phyloP scores from a whole-genome alignment of 495 filamentous ascomycete species.

The Amorphotheca resinae region DNA sequence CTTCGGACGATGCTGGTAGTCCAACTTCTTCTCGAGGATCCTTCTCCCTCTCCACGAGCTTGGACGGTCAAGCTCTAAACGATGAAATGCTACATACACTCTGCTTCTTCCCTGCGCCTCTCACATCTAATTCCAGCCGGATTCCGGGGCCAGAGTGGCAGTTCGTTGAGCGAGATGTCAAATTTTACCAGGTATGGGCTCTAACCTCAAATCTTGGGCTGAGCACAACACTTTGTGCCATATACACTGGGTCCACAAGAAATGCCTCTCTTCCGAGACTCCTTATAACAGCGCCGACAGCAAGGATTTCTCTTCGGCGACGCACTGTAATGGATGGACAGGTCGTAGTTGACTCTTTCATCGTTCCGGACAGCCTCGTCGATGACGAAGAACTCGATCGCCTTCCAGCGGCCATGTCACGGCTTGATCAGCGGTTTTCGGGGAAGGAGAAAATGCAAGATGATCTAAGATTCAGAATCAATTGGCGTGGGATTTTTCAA shows the following conservation, averaged over 20 bases:
- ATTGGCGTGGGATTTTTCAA: slow-evolving; percentile 8
- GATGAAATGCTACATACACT: background rate
- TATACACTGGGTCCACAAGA: background rate
- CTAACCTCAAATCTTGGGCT: slow-evolving; percentile 19
- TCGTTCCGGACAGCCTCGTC: slow-evolving; percentile 9
- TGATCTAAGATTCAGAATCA: slow-evolving; percentile 2
- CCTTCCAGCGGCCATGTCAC: background rate
- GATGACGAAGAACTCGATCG: background rate
- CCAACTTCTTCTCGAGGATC: slow-evolving; percentile 6
- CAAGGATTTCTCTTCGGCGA: background rate
- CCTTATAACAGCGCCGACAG: slow-evolving; percentile 2
- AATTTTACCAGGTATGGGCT: slow-evolving; percentile 19
- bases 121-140: slow-evolving; percentile 1
- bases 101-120: slow-evolving; percentile 6
- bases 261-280: background rate
- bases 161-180: slow-evolving; percentile 12
- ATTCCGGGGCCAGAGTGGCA: slow-evolving; percentile 5
- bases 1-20: background rate
- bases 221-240: slow-evolving; percentile 7
- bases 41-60: background rate
- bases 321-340: background rate
- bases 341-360: slow-evolving; percentile 6
- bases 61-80: background rate
- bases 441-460: background rate
- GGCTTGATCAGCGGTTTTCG: background rate